Evolutionary conservation across 2,329 filamentous ascomycete species (phyloP).

Genomic region (Kalmusia sp.): DNA sequence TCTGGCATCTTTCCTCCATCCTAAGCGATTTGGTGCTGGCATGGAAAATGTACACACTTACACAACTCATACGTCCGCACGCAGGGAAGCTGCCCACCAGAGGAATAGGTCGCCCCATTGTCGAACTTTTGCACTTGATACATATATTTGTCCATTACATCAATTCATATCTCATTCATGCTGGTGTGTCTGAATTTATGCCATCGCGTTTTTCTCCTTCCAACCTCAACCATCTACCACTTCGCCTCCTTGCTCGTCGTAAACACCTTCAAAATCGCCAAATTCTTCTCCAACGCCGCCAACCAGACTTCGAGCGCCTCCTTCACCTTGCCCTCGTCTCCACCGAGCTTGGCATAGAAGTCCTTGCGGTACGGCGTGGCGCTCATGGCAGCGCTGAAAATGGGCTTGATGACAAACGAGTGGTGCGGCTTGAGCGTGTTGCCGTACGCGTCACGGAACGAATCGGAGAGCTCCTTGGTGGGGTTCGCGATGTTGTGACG

Average conservation of each 20-base stretch:
- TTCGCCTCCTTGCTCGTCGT: conserved; percentile 41
- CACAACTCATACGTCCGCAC: too few species aligned
- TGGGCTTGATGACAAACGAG: conserved; percentile 84
- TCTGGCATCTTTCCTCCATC: too few species aligned
- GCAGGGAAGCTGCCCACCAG: too few species aligned
- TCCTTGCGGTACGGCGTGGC: conserved; percentile 92
- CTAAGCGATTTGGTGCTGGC: too few species aligned
- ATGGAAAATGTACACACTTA: too few species aligned
- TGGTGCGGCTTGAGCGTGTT: conserved; percentile 91
- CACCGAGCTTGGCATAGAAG: conserved; percentile 88
- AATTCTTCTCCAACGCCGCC: conserved; percentile 75
- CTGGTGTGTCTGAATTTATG: background rate
- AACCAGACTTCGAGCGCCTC: conserved; percentile 75
- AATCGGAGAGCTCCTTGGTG: conserved; percentile 78
- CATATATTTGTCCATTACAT: background rate
- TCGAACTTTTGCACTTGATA: too few species aligned
- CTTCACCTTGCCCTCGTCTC: conserved; percentile 67
- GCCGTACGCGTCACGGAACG: conserved; percentile 86
- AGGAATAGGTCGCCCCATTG: too few species aligned
- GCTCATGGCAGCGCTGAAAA: conserved; percentile 92
- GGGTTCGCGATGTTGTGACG: conserved; percentile 75
- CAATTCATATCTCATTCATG: background rate
- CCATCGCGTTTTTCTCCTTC: background rate
- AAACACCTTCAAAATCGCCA: conserved; percentile 76
- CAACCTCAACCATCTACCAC: conserved; percentile 25